phyloP scores from a whole-genome alignment of 139 green algal genomes.

The Mesostigma viride region DNA sequence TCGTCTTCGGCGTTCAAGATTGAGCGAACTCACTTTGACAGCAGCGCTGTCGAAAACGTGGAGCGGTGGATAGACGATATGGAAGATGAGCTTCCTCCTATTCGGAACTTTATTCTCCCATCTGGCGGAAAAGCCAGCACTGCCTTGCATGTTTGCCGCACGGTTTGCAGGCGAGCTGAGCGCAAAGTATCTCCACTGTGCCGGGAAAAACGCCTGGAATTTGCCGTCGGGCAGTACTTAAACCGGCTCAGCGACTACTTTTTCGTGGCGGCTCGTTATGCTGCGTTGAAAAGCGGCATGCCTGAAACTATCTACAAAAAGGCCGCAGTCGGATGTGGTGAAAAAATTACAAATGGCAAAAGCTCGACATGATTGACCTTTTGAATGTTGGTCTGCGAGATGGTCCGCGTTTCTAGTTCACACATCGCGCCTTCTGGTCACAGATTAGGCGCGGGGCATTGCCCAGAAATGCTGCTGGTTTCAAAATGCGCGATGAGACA shows the following conservation, averaged over 20 bases:
- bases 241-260: constrained; percentile 94
- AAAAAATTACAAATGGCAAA: too few relatives aligned
- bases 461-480: too few relatives aligned
- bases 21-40: constrained; percentile 52
- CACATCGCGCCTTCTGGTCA: too few relatives aligned
- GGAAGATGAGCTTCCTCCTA: constrained; percentile 56
- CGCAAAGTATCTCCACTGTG: constrained; percentile 60
- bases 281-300: constrained; percentile 6
- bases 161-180: constrained; percentile 77
- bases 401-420: too few relatives aligned
- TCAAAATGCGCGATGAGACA: too few relatives aligned
- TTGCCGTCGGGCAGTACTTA: constrained; percentile 53
- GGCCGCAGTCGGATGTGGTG: too few relatives aligned
- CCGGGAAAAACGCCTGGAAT: constrained; percentile 16
- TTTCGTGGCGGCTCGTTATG: constrained; percentile 73
- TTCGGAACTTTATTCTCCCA: constrained; percentile 88
- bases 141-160: constrained; percentile 21
- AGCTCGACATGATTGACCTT: too few relatives aligned
- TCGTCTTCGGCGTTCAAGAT: constrained; percentile 47
- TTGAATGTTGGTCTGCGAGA: too few relatives aligned
- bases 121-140: constrained; percentile 43
- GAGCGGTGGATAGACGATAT: constrained; percentile 83
- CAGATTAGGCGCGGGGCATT: too few relatives aligned
- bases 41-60: constrained; percentile 34
- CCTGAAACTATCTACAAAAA: constrained; percentile 30